Evolutionary conservation across 1,284 basidiomycete species (phyloP).

Genomic region (Tremellales sp.): DNA sequence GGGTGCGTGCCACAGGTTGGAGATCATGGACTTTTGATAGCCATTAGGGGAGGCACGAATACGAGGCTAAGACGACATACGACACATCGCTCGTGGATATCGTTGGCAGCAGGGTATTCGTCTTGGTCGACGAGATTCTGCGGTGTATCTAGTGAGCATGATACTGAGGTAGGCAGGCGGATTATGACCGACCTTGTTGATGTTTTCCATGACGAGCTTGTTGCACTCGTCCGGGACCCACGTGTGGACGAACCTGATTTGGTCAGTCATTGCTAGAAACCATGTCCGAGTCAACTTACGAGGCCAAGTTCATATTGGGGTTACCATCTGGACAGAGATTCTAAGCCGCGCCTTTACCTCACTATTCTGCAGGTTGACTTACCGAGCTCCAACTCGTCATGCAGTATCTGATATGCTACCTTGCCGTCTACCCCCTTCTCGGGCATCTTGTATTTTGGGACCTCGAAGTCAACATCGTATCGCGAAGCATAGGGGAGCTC

Average conservation of each 20-base stretch:
- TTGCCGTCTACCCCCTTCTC: slow-evolving; percentile 45
- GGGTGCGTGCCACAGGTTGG: slow-evolving; percentile 89
- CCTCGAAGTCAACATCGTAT: slow-evolving; percentile 37
- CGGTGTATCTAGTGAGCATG: too few relatives aligned
- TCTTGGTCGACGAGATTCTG: slow-evolving; percentile 83
- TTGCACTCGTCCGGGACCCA: slow-evolving; percentile 65
- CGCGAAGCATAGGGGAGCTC: slow-evolving; percentile 41
- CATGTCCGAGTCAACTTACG: slow-evolving; percentile 32
- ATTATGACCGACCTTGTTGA: slow-evolving; percentile 62
- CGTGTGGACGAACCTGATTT: slow-evolving; percentile 62
- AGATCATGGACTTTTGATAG: slow-evolving; percentile 64
- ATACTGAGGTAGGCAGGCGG: background rate
- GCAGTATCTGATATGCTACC: slow-evolving; percentile 72
- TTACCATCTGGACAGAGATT: too few relatives aligned
- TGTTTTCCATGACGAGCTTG: slow-evolving; percentile 74
- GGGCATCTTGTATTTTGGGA: slow-evolving; percentile 50
- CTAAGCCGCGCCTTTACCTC: too few relatives aligned
- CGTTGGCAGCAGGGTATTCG: slow-evolving; percentile 90
- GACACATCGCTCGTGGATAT: slow-evolving; percentile 71
- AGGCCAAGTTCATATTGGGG: slow-evolving; percentile 73
- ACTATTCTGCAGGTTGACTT: slow-evolving; percentile 7
- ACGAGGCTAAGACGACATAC: slow-evolving; percentile 14
- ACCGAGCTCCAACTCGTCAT: slow-evolving; percentile 68
- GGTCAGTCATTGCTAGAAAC: too few relatives aligned
- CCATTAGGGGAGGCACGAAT: too few relatives aligned